phyloP scores from a whole-genome alignment of 352 stramenopile genomes.

The Phytophthora sp. region DNA sequence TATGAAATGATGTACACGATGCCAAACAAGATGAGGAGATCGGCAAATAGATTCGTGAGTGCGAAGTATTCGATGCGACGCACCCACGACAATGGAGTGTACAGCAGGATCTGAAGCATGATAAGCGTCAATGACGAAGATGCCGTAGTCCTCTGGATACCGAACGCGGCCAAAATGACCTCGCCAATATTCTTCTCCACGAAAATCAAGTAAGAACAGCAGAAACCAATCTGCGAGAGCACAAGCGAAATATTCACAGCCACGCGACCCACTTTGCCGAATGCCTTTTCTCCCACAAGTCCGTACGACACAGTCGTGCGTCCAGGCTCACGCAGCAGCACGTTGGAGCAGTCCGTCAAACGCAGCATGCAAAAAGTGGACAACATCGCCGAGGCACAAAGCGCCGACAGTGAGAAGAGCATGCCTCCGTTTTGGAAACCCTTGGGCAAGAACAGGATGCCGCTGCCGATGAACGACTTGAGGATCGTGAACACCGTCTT shows the following conservation, averaged over 20 bases:
- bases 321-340: conserved; percentile 30
- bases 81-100: conserved; percentile 74
- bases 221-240: conserved; percentile 74
- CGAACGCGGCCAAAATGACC: conserved; percentile 59
- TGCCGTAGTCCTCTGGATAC: conserved; percentile 44
- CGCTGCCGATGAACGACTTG: conserved; percentile 77
- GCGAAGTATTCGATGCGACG: conserved; percentile 80
- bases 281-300: conserved; percentile 59
- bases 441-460: conserved; percentile 72
- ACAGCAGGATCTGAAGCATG: conserved; percentile 67
- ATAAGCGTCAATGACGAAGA: conserved; percentile 64
- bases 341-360: conserved; percentile 57
- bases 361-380: conserved; percentile 74
- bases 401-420: conserved; percentile 62
- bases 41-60: conserved; percentile 69
- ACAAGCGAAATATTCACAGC: conserved; percentile 75
- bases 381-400: conserved; percentile 49
- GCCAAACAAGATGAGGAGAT: conserved; percentile 64
- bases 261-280: conserved; percentile 50
- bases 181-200: conserved; percentile 74
- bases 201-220: conserved; percentile 80
- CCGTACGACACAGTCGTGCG: conserved; percentile 59
- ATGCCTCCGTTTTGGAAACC: conserved; percentile 74
- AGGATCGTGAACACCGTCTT: conserved; percentile 76
- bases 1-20: conserved; percentile 67